Evolutionary conservation across 805 yeast species (phyloP).

Genomic region (Hanseniaspora lindneri): DNA sequence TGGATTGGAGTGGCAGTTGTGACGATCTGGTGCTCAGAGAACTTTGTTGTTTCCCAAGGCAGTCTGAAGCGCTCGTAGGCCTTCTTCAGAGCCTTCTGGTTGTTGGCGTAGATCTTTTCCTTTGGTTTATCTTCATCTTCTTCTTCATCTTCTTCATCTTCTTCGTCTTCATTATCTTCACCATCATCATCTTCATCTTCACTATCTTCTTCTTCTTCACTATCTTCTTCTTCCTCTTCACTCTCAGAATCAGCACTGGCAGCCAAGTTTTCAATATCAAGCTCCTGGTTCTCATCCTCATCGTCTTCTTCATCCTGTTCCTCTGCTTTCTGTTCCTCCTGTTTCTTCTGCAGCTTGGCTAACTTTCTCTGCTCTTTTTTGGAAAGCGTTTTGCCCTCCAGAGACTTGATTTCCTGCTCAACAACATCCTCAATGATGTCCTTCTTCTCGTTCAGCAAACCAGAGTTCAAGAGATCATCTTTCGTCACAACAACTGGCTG

Average conservation of each 20-base stretch:
- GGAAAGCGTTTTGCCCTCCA: conserved; percentile 40
- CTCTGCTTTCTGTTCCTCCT: conserved; percentile 23
- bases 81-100: conserved; percentile 68
- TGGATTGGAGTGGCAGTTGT: conserved; percentile 51
- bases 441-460: conserved; percentile 17
- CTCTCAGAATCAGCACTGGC: conserved; percentile 41
- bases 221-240: conserved; percentile 28
- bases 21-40: conserved; percentile 73
- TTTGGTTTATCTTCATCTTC: conserved; percentile 92
- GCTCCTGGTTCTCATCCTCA: conserved; percentile 33
- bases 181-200: conserved; percentile 41
- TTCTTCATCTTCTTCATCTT: conserved; percentile 82
- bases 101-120: conserved; percentile 80
- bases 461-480: conserved; percentile 23
- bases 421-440: conserved; percentile 15
- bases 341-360: conserved; percentile 26
- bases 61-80: conserved; percentile 54
- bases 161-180: conserved; percentile 56
- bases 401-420: conserved; percentile 17
- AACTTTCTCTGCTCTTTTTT: conserved; percentile 52
- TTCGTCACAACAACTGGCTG: conserved; percentile 29
- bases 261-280: conserved; percentile 45
- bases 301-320: conserved; percentile 30
- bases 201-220: conserved; percentile 32
- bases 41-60: conserved; percentile 49